phyloP scores from a whole-genome alignment of 73 alveolate species.

The Tetrahymena thermophila region DNA sequence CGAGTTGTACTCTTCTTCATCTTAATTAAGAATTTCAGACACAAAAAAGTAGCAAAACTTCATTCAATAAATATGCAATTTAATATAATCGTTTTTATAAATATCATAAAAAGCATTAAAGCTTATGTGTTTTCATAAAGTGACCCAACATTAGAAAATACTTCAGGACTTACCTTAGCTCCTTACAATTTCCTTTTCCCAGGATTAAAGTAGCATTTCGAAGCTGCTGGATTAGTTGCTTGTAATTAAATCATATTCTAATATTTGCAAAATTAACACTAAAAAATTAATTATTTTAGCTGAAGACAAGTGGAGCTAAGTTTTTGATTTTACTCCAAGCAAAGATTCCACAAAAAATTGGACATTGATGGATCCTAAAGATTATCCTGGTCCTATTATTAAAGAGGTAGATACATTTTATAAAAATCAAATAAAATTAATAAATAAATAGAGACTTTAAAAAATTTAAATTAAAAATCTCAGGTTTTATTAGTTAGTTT shows the following conservation, averaged over 20 bases:
- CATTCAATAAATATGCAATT: background rate
- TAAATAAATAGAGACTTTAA: background rate
- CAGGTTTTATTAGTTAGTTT: background rate
- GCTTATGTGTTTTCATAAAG: conserved; percentile 46
- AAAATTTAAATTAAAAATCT: background rate
- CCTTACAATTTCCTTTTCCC: conserved; percentile 70
- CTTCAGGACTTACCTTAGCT: conserved; percentile 47
- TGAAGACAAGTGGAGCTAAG: conserved; percentile 64
- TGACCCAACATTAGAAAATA: conserved; percentile 70
- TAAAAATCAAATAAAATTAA: background rate
- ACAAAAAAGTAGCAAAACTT: conserved; percentile 36
- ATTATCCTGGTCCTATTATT: conserved; percentile 12
- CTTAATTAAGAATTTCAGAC: conserved; percentile 69
- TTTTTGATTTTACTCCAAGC: conserved; percentile 64
- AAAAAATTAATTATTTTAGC: conserved; percentile 23
- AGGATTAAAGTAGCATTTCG: conserved; percentile 31
- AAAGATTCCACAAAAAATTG: conserved; percentile 39
- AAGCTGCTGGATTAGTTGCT: conserved; percentile 17
- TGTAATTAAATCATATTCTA: background rate
- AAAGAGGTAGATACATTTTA: background rate
- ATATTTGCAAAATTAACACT: background rate
- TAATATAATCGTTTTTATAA: background rate
- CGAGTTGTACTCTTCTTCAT: conserved; percentile 52
- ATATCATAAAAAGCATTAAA: conserved; percentile 36
- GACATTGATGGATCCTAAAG: conserved; percentile 45